phyloP scores from a whole-genome alignment of 164 flowering plant species.

The Sedum album region DNA sequence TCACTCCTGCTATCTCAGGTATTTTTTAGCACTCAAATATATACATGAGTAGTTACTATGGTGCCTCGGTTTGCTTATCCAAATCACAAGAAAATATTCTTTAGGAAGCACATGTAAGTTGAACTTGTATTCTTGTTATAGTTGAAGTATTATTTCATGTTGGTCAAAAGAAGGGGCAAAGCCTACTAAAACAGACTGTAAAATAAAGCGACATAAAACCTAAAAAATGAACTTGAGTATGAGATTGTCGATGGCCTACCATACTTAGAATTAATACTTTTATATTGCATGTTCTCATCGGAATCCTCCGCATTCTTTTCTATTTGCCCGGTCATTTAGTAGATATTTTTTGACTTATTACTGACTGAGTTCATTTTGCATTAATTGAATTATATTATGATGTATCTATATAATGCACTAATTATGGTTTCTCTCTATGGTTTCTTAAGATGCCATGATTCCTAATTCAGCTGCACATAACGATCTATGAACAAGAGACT shows the following conservation, averaged over 20 bases:
- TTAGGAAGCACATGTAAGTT: not conserved
- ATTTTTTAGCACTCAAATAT: slow-evolving; percentile 6
- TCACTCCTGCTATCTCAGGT: slow-evolving; percentile 97
- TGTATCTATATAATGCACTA: not conserved
- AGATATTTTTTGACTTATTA: not conserved
- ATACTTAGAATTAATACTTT: not conserved
- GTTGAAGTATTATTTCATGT: not conserved
- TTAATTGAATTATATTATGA: not conserved
- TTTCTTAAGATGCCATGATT: not conserved
- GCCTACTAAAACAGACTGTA: not conserved
- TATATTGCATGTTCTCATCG: not conserved
- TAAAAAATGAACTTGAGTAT: not conserved
- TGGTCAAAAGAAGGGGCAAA: not conserved
- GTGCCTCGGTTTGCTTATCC: not conserved
- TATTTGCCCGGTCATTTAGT: not conserved
- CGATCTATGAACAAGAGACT: not conserved
- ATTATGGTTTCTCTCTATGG: not conserved
- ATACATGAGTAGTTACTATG: not conserved
- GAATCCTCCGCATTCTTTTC: not conserved
- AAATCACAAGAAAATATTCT: not conserved
- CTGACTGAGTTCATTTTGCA: not conserved
- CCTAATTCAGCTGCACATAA: not conserved
- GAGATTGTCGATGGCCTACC: not conserved
- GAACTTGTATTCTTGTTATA: not conserved
- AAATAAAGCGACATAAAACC: not conserved